Base-by-base conservation (phyloP, 306 rosid species). In the Quercus mongolica region DNA sequence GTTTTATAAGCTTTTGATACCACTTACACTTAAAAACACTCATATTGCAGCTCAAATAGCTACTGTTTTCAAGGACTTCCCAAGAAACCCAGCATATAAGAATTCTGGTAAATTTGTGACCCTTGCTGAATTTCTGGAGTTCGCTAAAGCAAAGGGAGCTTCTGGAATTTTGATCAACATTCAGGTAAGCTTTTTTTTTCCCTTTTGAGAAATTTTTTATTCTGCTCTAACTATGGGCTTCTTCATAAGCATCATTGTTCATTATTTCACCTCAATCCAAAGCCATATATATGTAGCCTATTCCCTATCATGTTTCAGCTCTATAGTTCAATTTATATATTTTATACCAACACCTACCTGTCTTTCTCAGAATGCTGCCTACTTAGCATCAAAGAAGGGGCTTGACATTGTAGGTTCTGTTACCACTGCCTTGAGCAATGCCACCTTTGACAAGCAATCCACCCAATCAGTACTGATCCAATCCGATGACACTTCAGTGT, bases 401-500 rank as follows among this genome's bases (percentile, higher is more conserved):
- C 86, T 96, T 52, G 99, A 96, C 89, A 83, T 93, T 30, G 88
- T 96, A 23, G 89, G 78, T 51, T 67, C 65, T 4, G 93, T 91
- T 4, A 64, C 65, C 61, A 76, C 83, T 1, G 94, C 92, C 74
- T 80, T 93, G 68, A 83, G 77, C 85, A 91, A 91, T 68, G 93
- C 98, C 70, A 83, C 88, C 59, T 80, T 91, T 10, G 98, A 93
- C 85, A 89, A 90, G 81, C 90, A 91, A 81, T 41, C 91, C 30
- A 86, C 87, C 46, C 95, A 90, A 75, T 73, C 77, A 76, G 94
- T 96, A 64, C 55, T 91, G 74, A 87, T 96, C 73, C 88, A 86
- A 76, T 96, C 99, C 10, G 96, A 90, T n/a, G 98, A 91, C 76
- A 89, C 88, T 30, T 90, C 98, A 1, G 99, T 96, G 79, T 87